A percentile compares a stretch with the other conserved stretches of the same genome.
These are phyloP conservation scores for Penstemon newberryi DNA, from an alignment of 257 asterid species.

Conservation along the genomic window DNA sequence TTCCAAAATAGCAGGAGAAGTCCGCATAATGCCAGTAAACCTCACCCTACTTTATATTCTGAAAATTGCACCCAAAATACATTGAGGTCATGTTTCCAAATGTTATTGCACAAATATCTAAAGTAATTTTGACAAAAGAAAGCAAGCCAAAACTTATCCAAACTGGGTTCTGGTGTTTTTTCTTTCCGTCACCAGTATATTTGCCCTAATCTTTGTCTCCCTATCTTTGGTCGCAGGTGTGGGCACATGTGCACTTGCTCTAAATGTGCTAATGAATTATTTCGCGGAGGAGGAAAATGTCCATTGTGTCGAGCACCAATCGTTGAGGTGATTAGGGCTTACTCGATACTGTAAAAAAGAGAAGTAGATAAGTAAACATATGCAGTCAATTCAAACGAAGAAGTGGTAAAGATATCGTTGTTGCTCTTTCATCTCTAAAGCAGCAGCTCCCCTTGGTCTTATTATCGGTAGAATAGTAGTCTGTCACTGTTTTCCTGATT, in stretches of 20 bases:
- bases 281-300: conserved; percentile 83
- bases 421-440: conserved; percentile 20
- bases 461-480: conserved; percentile 35
- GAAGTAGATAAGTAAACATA: conserved; percentile 24
- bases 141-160: no score
- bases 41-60: no score
- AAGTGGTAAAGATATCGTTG: conserved; percentile 18
- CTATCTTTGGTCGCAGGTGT: conserved; percentile 50
- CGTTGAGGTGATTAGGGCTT: conserved; percentile 94
- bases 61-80: no score
- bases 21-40: no score
- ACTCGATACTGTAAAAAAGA: conserved; percentile 72
- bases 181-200: neutral
- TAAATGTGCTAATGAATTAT: conserved; percentile 83
- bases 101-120: no score
- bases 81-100: no score
- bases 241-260: conserved; percentile 99
- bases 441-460: neutral
- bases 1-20: no score
- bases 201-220: neutral
- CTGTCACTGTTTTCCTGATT: conserved; percentile 41
- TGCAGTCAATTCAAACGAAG: conserved; percentile 16
- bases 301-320: conserved; percentile 94
- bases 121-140: no score
- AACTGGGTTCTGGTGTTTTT: neutral